phyloP scores from a whole-genome alignment of 139 green algal genomes.

The Asterochloris sp. region DNA sequence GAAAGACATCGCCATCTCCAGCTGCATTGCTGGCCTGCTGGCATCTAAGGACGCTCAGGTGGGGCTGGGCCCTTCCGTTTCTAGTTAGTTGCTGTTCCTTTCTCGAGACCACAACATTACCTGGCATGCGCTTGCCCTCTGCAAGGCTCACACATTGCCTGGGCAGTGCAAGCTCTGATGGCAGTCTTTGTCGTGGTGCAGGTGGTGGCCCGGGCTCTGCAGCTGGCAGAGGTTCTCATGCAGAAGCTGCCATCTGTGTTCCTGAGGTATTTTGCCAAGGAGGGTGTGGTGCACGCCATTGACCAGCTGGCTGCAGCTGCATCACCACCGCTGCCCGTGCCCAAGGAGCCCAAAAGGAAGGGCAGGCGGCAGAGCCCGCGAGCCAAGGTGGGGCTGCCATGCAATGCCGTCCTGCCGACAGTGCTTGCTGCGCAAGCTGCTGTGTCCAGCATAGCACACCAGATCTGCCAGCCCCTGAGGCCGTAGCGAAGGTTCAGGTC shows the following conservation, averaged over 20 bases:
- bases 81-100: too few species aligned
- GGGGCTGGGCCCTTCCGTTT: neutral
- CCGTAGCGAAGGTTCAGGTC: too few species aligned
- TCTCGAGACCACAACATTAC: too few species aligned
- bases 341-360: constrained; percentile 7
- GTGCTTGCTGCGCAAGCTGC: too few species aligned
- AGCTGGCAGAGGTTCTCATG: constrained; percentile 88
- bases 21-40: constrained; percentile 83
- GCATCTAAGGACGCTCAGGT: constrained; percentile 46
- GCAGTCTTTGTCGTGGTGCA: too few species aligned
- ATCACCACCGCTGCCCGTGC: neutral
- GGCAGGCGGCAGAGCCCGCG: constrained; percentile 14
- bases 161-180: too few species aligned
- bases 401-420: too few species aligned
- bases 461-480: too few species aligned
- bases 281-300: constrained; percentile 88
- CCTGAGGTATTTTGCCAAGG: constrained; percentile 77
- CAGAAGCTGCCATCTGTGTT: constrained; percentile 78
- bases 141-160: too few species aligned
- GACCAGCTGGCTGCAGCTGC: constrained; percentile 65
- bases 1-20: constrained; percentile 63
- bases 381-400: constrained; percentile 6
- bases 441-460: too few species aligned
- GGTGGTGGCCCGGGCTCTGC: constrained; percentile 34
- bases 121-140: too few species aligned